These are phyloP conservation scores for Pyronema omphalodes DNA, from an alignment of 495 filamentous ascomycete species.

Conservation along the genomic window DNA sequence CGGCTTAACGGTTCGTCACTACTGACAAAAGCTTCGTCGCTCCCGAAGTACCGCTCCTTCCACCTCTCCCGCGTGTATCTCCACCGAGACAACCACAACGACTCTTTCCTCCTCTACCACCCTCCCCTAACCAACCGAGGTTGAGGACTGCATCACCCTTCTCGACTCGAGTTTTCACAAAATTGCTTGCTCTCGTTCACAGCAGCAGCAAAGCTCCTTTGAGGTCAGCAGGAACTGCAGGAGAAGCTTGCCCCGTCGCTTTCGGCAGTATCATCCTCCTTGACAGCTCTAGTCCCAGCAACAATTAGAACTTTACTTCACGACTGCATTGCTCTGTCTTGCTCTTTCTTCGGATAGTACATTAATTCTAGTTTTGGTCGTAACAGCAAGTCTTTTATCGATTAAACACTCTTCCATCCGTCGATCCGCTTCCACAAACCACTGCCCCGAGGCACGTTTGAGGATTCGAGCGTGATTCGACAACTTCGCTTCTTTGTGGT, in stretches of 20 bases:
- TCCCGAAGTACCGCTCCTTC: too few species aligned
- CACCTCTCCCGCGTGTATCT: too few species aligned
- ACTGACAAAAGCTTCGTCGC: too few species aligned
- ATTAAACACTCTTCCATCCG: neutral
- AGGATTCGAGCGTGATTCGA: neutral
- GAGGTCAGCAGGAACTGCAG: slow-evolving; percentile 92
- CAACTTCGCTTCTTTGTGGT: neutral
- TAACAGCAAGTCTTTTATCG: neutral
- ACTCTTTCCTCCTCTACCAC: too few species aligned
- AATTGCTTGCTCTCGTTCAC: slow-evolving; percentile 8
- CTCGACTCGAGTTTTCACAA: neutral
- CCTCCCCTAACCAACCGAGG: too few species aligned
- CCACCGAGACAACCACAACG: too few species aligned
- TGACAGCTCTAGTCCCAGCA: slow-evolving; percentile 10
- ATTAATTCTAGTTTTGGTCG: slow-evolving; percentile 15
- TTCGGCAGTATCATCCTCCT: slow-evolving; percentile 21
- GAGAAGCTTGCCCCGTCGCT: slow-evolving; percentile 32
- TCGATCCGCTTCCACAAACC: neutral
- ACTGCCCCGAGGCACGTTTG: neutral
- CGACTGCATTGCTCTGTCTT: slow-evolving; percentile 4
- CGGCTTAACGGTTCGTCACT: too few species aligned
- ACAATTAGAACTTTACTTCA: neutral
- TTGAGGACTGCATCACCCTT: too few species aligned
- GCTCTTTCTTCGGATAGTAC: neutral
- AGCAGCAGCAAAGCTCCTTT: slow-evolving; percentile 41